A percentile compares a stretch with the other conserved stretches of the same genome.
Evolutionary conservation across 2,329 filamentous ascomycete species (phyloP).

Genomic region (Calonectria henricotiae): DNA sequence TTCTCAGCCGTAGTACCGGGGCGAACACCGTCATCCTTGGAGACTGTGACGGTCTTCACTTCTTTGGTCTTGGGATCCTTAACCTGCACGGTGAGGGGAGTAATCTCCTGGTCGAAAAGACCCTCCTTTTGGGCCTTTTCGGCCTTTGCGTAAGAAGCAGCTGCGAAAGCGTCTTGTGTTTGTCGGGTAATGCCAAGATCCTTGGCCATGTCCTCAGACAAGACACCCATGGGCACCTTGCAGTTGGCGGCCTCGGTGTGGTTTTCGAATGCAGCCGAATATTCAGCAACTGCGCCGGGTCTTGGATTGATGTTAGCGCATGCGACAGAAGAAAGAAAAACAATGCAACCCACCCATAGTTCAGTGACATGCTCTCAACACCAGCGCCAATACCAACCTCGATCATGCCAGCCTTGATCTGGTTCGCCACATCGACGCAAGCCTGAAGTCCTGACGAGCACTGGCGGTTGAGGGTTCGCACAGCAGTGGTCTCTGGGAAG

Average conservation of each 20-base stretch:
- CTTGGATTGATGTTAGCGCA: constrained; percentile 59
- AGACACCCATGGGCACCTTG: constrained; percentile 96
- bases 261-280: constrained; percentile 89
- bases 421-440: constrained; percentile 94
- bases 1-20: constrained; percentile 89
- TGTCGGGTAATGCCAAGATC: constrained; percentile 81
- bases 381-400: constrained; percentile 95
- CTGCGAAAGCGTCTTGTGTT: constrained; percentile 93
- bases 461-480: constrained; percentile 92
- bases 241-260: constrained; percentile 91
- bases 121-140: constrained; percentile 86
- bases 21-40: constrained; percentile 89
- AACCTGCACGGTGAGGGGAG: constrained; percentile 87
- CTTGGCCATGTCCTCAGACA: constrained; percentile 96
- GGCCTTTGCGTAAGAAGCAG: constrained; percentile 93
- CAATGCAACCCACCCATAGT: constrained; percentile 81
- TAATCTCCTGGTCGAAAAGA: constrained; percentile 95
- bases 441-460: constrained; percentile 95
- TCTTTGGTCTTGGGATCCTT: constrained; percentile 94
- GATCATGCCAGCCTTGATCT: constrained; percentile 93
- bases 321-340: not conserved
- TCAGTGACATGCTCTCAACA: constrained; percentile 94
- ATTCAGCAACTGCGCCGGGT: constrained; percentile 90
- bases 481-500: constrained; percentile 88
- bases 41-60: constrained; percentile 86